These are phyloP conservation scores for Paralagenidium karlingii DNA, from an alignment of 352 stramenopile species.

Conservation along the genomic window DNA sequence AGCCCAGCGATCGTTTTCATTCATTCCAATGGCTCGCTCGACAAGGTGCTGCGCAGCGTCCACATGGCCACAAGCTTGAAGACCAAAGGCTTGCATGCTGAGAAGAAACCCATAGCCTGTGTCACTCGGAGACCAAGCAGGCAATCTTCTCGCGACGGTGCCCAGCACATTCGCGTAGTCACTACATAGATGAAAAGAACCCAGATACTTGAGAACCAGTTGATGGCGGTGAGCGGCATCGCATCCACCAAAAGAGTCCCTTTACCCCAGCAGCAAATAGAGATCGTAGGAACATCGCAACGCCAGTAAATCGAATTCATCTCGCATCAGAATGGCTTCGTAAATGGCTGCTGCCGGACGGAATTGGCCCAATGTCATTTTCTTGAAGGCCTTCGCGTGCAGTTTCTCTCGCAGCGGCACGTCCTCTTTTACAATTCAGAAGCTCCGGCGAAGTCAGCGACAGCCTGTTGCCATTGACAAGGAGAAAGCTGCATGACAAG, in stretches of 20 bases:
- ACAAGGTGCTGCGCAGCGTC: constrained; percentile 54
- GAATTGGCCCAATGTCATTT: constrained; percentile 47
- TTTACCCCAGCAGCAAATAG: constrained; percentile 65
- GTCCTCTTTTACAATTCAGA: constrained; percentile 5
- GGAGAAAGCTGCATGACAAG: background rate
- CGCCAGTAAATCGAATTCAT: constrained; percentile 54
- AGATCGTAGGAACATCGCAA: constrained; percentile 70
- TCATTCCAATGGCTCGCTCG: constrained; percentile 76
- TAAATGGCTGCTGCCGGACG: constrained; percentile 58
- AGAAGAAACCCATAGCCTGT: constrained; percentile 64
- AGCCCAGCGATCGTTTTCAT: constrained; percentile 71
- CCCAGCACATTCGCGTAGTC: constrained; percentile 69
- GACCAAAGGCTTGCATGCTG: constrained; percentile 73
- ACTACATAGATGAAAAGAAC: constrained; percentile 10
- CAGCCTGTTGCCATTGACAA: background rate
- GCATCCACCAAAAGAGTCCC: too few species aligned
- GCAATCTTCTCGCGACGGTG: constrained; percentile 53
- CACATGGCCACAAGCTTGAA: constrained; percentile 45
- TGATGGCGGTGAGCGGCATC: background rate
- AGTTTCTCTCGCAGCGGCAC: constrained; percentile 37
- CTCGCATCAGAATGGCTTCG: constrained; percentile 63
- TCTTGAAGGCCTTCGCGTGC: constrained; percentile 59
- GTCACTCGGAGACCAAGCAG: constrained; percentile 65
- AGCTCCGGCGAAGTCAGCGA: background rate
- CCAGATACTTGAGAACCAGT: background rate